Evolutionary conservation across 345 rosid species (phyloP).

Genomic region (Nephelium lappaceum): DNA sequence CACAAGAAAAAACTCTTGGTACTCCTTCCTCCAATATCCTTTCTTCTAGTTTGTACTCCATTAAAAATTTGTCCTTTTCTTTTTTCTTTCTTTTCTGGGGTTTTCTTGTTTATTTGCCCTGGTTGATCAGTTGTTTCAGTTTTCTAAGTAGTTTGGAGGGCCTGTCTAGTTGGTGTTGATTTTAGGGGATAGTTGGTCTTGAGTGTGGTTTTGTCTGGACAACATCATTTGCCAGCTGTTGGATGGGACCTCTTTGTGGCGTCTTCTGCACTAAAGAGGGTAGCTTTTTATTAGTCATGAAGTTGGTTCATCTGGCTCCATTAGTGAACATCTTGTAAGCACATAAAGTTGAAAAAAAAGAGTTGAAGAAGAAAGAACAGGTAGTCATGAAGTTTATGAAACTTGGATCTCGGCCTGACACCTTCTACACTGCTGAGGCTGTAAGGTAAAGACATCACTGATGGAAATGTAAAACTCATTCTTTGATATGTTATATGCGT

Average conservation of each 20-base stretch:
- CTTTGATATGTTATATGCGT: neutral
- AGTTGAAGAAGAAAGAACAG: neutral
- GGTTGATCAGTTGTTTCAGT: constrained; percentile 21
- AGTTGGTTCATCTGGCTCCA: constrained; percentile 21
- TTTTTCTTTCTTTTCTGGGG: too few relatives aligned
- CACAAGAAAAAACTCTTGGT: constrained; percentile 22
- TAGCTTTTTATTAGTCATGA: constrained; percentile 18
- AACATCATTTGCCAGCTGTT: constrained; percentile 33
- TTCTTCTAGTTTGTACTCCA: constrained; percentile 19
- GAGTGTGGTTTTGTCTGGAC: constrained; percentile 29
- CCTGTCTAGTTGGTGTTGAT: constrained; percentile 4
- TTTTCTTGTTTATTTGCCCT: too few relatives aligned
- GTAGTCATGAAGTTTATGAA: constrained; percentile 97
- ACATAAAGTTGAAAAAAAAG: constrained; percentile 9
- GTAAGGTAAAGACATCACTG: constrained; percentile 53
- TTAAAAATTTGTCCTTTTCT: constrained; percentile 18
- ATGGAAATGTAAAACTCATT: neutral
- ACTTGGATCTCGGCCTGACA: constrained; percentile 93
- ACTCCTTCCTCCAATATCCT: constrained; percentile 25
- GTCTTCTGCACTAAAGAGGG: constrained; percentile 25
- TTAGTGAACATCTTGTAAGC: constrained; percentile 19
- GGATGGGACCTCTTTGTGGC: constrained; percentile 24
- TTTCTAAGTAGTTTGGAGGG: constrained; percentile 7
- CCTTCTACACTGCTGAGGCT: constrained; percentile 85
- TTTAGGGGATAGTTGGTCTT: constrained; percentile 29